Evolutionary conservation across 768 basidiomycete species (phyloP).

Genomic region (Rhodosporidiobolus sp.): DNA sequence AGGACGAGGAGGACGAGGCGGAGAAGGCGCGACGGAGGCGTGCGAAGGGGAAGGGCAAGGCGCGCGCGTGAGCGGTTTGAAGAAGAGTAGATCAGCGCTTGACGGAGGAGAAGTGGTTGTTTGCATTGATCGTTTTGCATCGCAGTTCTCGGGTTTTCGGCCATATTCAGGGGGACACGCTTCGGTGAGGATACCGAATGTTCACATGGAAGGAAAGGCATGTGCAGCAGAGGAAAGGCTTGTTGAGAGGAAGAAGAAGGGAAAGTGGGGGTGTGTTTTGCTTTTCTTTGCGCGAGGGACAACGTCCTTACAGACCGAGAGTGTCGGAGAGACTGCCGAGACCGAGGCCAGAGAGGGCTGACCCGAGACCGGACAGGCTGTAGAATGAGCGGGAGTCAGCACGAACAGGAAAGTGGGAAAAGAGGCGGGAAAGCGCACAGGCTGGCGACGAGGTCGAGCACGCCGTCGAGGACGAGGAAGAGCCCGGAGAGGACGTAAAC

Average conservation of each 20-base stretch:
- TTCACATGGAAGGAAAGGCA: no score
- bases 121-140: no score
- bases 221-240: no score
- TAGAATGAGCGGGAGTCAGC: background rate
- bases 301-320: background rate
- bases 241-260: no score
- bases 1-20: background rate
- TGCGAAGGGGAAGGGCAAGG: conserved; percentile 21
- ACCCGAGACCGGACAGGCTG: conserved; percentile 3
- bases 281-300: no score
- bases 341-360: background rate
- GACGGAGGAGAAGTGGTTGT: no score
- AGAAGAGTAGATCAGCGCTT: no score
- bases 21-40: background rate
- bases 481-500: background rate
- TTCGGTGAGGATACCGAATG: no score
- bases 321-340: background rate
- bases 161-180: no score
- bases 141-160: no score
- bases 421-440: background rate
- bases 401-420: background rate
- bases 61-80: background rate
- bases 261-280: background rate
- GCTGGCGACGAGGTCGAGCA: conserved; percentile 4
- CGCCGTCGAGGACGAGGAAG: background rate